phyloP scores from a whole-genome alignment of 352 stramenopile genomes.

The Phytophthora idaei region DNA sequence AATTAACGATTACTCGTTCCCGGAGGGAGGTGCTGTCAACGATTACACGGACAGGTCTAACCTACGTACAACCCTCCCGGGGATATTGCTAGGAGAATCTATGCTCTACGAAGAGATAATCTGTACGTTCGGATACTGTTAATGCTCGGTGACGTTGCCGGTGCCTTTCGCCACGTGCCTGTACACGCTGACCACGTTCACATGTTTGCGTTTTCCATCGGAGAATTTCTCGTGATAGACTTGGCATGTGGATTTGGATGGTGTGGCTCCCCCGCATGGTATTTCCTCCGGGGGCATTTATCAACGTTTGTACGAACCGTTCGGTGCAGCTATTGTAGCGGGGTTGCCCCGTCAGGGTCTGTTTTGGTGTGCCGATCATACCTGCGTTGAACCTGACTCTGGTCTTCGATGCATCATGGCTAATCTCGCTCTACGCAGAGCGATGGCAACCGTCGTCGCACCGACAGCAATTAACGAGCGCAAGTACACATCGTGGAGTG shows the following conservation, averaged over 20 bases:
- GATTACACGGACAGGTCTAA: no score
- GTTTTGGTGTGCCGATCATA: conserved; percentile 7
- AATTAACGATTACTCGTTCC: no score
- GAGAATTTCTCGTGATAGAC: conserved; percentile 7
- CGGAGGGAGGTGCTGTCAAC: no score
- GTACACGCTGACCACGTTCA: conserved; percentile 6
- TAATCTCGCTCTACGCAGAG: conserved; percentile 7
- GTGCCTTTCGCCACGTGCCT: conserved; percentile 10
- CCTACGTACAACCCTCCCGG: no score
- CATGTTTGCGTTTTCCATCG: conserved; percentile 19
- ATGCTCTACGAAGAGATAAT: not conserved
- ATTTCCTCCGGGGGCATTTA: conserved; percentile 2
- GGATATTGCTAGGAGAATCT: conserved; percentile 9
- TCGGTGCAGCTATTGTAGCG: not conserved
- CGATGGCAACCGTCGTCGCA: conserved; percentile 5
- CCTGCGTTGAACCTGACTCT: not conserved
- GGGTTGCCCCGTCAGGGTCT: not conserved
- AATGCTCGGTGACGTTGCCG: conserved; percentile 12
- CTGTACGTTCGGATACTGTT: conserved; percentile 4
- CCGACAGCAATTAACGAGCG: not conserved
- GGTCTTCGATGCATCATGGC: not conserved
- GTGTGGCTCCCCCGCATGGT: not conserved
- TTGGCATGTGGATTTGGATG: conserved; percentile 2
- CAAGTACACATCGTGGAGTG: conserved; percentile 5
- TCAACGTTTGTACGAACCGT: conserved; percentile 8